phyloP scores from a whole-genome alignment of 2,329 filamentous ascomycete species.

The Sclerotinia spermophila region DNA sequence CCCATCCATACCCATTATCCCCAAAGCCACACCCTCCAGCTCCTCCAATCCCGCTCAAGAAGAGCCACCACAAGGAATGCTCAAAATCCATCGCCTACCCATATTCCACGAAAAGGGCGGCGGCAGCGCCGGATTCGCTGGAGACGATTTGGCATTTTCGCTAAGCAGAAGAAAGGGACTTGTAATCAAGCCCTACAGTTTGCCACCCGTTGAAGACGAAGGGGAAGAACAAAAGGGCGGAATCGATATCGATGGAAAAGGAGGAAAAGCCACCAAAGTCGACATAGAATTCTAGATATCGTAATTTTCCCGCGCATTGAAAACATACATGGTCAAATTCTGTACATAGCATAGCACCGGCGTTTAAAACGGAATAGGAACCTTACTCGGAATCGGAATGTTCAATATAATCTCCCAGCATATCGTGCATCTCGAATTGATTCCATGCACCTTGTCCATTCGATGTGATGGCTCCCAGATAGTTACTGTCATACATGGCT shows the following conservation, averaged over 20 bases:
- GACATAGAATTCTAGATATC: slow-evolving; percentile 37
- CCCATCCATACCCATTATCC: slow-evolving; percentile 48
- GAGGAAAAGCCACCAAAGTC: slow-evolving; percentile 34
- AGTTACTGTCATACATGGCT: slow-evolving; percentile 35
- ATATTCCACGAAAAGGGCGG: slow-evolving; percentile 86
- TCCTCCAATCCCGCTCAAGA: slow-evolving; percentile 55
- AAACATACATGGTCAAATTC: background rate
- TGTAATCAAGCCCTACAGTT: slow-evolving; percentile 80
- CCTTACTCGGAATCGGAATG: slow-evolving; percentile 16
- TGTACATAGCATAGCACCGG: slow-evolving; percentile 12
- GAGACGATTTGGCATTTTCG: slow-evolving; percentile 87
- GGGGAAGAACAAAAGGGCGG: slow-evolving; percentile 35
- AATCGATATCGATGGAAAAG: slow-evolving; percentile 32
- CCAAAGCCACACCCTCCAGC: slow-evolving; percentile 46
- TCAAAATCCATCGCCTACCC: slow-evolving; percentile 79
- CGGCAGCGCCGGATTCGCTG: slow-evolving; percentile 64
- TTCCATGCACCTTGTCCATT: slow-evolving; percentile 38
- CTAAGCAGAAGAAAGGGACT: slow-evolving; percentile 77
- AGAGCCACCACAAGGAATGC: slow-evolving; percentile 79
- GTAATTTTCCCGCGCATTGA: background rate
- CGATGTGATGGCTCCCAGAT: slow-evolving; percentile 35
- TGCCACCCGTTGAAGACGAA: slow-evolving; percentile 77
- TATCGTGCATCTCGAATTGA: slow-evolving; percentile 37
- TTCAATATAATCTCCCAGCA: slow-evolving; percentile 34
- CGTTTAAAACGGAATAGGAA: background rate